phyloP scores from a whole-genome alignment of 2,329 filamentous ascomycete species.

The Exserohilum rostratum region DNA sequence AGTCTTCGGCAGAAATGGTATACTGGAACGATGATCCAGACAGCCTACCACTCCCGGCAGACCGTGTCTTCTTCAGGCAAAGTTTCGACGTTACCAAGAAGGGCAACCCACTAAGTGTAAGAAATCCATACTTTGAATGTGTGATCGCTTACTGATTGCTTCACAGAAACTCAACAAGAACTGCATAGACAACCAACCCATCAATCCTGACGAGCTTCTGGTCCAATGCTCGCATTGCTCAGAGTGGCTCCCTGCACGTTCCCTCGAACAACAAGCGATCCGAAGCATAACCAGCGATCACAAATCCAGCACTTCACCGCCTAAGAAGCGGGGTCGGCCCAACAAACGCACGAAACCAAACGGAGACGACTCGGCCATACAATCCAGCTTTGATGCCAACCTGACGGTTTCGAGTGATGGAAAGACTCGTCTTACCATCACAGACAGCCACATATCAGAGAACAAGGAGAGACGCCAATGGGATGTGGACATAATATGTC shows the following conservation, averaged over 20 bases:
- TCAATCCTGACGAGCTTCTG: slow-evolving; percentile 52
- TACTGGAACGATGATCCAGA: slow-evolving; percentile 75
- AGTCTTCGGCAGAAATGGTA: slow-evolving; percentile 65
- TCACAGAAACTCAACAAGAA: slow-evolving; percentile 42
- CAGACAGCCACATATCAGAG: slow-evolving; percentile 16
- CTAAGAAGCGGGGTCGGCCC: slow-evolving; percentile 6
- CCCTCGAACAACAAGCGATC: slow-evolving; percentile 35
- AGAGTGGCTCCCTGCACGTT: slow-evolving; percentile 53
- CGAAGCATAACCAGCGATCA: slow-evolving; percentile 9
- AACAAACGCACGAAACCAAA: slow-evolving; percentile 7
- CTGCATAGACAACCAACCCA: slow-evolving; percentile 49
- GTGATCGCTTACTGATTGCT: not conserved
- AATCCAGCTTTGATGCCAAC: slow-evolving; percentile 10
- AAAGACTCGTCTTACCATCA: slow-evolving; percentile 24
- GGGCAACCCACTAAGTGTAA: slow-evolving; percentile 40
- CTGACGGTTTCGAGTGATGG: slow-evolving; percentile 4
- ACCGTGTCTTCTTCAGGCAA: slow-evolving; percentile 55
- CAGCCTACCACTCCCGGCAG: slow-evolving; percentile 27
- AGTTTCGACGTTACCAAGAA: slow-evolving; percentile 43
- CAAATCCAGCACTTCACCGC: slow-evolving; percentile 1
- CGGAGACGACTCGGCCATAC: not conserved
- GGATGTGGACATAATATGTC: slow-evolving; percentile 27
- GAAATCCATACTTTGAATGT: slow-evolving; percentile 6
- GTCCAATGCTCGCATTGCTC: slow-evolving; percentile 51
- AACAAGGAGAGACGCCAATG: slow-evolving; percentile 7